Base-by-base conservation (phyloP, 169 alveolate genomes). In the Hepatocystis sp. region DNA sequence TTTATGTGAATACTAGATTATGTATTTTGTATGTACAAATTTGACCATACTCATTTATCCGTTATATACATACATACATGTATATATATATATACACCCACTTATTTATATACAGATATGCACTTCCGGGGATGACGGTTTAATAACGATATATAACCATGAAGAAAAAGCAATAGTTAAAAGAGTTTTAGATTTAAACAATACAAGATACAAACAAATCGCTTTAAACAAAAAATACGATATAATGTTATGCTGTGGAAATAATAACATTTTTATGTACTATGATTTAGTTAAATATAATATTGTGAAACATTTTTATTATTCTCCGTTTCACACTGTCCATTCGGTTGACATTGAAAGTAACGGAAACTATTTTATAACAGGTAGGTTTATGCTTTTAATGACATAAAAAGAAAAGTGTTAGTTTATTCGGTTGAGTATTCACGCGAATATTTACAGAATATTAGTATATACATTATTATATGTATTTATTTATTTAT, bases 211-310 rank as follows among this genome's bases (percentile, higher is more conserved):
- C 34, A 68, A 60, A 11, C 86, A 68, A 68, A 68, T 68, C 4
- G 30, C 68, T 49, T 23, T 68, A 34, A 68, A 68, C 30, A 4
- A 55, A 36, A 55, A 68, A 68, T 68, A 39, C 25, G 86, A 68
- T 17, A 68, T 68, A 23, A 32, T 68, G 11, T 44, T 68, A 56
- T 68, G 86, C 42, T 68, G 66, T 17, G 86, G 86, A 53, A 68
- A 68, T 40, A 68, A 68, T 36, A 68, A 68, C 40, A 68, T 68
- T 30, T 68, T 53, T 68, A 68, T 68, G 86, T 68, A 68, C 15
- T 68, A 68, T 60, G 86, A 68, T 55, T 68, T 68, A 46, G 55
- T 68, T 23, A 68, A 68, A 32, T 25, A 68, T 21, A 68, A 68
- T 1, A 40, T 68, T 47, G 39, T 47, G 32, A 68, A 68, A 47